phyloP scores from a whole-genome alignment of 116 monocot species.

The Thalassia testudinum region DNA sequence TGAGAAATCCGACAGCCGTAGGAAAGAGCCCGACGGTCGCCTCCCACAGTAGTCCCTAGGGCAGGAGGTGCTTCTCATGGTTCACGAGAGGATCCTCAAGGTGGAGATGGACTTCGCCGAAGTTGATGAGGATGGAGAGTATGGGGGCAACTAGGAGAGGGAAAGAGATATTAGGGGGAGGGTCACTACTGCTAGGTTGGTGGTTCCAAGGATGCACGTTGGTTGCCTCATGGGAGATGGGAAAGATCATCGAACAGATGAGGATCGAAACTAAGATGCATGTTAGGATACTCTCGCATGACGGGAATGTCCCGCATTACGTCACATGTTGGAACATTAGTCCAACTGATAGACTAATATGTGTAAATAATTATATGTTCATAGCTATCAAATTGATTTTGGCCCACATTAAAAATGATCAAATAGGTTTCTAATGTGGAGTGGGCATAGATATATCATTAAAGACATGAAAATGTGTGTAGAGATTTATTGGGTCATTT shows the following conservation, averaged over 20 bases:
- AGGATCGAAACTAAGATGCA: constrained; percentile 92
- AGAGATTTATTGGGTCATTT: too few species aligned
- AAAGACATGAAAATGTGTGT: too few species aligned
- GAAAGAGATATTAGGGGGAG: constrained; percentile 21
- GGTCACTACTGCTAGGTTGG: constrained; percentile 57
- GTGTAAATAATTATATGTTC: too few species aligned
- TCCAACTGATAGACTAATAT: too few species aligned
- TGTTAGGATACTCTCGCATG: constrained; percentile 77
- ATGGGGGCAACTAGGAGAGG: constrained; percentile 13
- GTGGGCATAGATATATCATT: too few species aligned
- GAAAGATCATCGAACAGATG: constrained; percentile 98
- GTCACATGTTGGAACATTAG: too few species aligned
- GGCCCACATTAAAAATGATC: too few species aligned
- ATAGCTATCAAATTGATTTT: too few species aligned
- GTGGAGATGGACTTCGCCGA: constrained; percentile 24
- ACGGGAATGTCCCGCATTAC: constrained; percentile 62
- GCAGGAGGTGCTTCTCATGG: constrained; percentile 60
- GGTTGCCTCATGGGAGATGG: constrained; percentile 91
- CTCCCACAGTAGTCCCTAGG: constrained; percentile 76
- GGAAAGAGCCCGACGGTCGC: constrained; percentile 67
- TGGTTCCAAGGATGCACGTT: constrained; percentile 76
- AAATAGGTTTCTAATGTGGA: too few species aligned
- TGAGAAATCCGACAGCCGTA: constrained; percentile 58
- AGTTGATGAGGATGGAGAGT: constrained; percentile 11
- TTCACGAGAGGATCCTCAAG: constrained; percentile 69